Evolutionary conservation across 2,329 filamentous ascomycete genomes (phyloP).

Genomic region (Penicillium sp.): DNA sequence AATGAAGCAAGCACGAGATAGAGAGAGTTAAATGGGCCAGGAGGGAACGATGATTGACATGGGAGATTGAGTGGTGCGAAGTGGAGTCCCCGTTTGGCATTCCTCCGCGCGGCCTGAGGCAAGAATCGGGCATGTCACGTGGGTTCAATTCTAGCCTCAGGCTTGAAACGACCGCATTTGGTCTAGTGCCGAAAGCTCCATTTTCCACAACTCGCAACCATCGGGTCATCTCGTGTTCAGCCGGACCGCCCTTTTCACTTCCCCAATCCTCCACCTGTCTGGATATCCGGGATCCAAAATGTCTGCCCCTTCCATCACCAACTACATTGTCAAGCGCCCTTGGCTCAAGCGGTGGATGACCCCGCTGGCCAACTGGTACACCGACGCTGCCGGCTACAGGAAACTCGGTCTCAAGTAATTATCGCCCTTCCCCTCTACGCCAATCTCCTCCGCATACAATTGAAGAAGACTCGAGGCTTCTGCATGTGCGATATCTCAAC

Average conservation of each 20-base stretch:
- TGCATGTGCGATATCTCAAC: not conserved
- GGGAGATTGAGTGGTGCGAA: conserved; percentile 26
- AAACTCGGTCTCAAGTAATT: conserved; percentile 82
- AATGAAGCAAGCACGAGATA: conserved; percentile 4
- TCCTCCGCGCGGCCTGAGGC: conserved; percentile 25
- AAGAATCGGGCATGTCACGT: conserved; percentile 19
- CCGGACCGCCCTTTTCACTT: conserved; percentile 30
- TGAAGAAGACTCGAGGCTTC: not conserved
- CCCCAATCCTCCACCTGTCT: conserved; percentile 32
- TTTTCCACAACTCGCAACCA: conserved; percentile 40
- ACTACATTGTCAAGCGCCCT: conserved; percentile 74
- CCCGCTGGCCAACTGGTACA: conserved; percentile 85
- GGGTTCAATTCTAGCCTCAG: conserved; percentile 15
- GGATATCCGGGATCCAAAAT: conserved; percentile 47
- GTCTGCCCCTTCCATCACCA: conserved; percentile 68
- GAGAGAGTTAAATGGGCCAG: conserved; percentile 6
- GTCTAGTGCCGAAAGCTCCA: conserved; percentile 32
- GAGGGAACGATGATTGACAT: conserved; percentile 8
- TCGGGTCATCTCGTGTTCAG: conserved; percentile 36
- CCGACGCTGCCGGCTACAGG: conserved; percentile 83
- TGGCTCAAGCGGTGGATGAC: conserved; percentile 75
- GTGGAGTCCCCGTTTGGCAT: conserved; percentile 20
- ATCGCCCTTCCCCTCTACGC: conserved; percentile 15
- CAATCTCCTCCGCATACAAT: conserved; percentile 12
- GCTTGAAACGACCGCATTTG: conserved; percentile 23